Evolutionary conservation across 1,284 basidiomycete genomes (phyloP), one percentile per base, ranked within the genome.

Genomic region (Marasmius sp.): DNA sequence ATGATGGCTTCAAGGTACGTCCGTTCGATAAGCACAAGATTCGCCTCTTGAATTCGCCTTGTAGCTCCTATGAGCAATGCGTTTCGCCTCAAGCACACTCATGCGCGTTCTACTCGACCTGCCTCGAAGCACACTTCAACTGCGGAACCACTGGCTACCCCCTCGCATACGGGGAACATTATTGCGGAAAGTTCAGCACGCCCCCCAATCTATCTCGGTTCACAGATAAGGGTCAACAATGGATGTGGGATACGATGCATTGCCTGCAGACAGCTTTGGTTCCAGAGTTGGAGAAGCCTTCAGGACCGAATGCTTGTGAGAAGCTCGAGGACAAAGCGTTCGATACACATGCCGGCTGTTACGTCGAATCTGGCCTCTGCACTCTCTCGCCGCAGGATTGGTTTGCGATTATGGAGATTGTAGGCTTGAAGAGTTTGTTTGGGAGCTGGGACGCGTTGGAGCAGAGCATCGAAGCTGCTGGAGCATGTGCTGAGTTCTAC

Each of bases 211-310:
- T 20, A 38, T 47, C 20, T 16, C 67, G 55, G 49, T 70, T 82
- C 12, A 72, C 72, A 12, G 12, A 67, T 0, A 59, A 58, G 6
- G 80, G 80, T 0, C 73, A 78, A 58, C 67, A 65, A 52, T 82
- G 81, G 81, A 75, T 82, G 72, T 48, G 76, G 37, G 66, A 72
- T 47, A 78, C 77, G n/a, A 79, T 82, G 80, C 72, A 75, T 45
- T 82, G 81, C 60, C 73, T 82, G 7, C 80, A 82, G 61, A 61
- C 61, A 1, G 72, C 72, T 1, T 72, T 82, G 11, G 74, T 82
- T 1, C 72, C 72, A 1, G 75, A 79, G 33, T 76, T 75, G 0
- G 62, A 71, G 1, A 65, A 69, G 6, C 9, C 18, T 12, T 38
- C 45, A 12, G 41, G 14, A 43, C 50, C 18, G 12, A 39, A 68